Evolutionary conservation across 768 basidiomycete genomes (phyloP).

Genomic region (Pisolithus sp.): DNA sequence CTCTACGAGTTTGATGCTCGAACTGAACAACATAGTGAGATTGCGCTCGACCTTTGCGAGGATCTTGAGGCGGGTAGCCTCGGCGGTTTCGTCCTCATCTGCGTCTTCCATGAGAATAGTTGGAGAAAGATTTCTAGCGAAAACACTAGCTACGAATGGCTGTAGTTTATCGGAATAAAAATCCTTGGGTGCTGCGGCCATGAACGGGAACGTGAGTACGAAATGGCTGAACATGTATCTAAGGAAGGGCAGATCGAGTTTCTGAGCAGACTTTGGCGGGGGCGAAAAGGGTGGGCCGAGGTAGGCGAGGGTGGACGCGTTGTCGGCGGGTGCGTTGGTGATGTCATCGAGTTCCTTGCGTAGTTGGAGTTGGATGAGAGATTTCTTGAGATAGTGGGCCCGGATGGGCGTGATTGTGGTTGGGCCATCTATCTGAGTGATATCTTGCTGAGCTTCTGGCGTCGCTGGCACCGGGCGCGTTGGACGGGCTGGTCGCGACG

Average conservation of each 20-base stretch:
- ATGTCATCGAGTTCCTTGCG: slow-evolving; percentile 68
- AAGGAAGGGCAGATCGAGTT: slow-evolving; percentile 78
- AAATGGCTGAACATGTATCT: slow-evolving; percentile 89
- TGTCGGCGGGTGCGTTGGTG: slow-evolving; percentile 38
- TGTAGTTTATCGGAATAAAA: slow-evolving; percentile 96
- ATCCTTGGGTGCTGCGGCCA: slow-evolving; percentile 78
- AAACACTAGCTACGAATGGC: slow-evolving; percentile 80
- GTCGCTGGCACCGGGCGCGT: slow-evolving; percentile 5
- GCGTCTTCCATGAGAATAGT: slow-evolving; percentile 52
- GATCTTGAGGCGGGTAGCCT: slow-evolving; percentile 60
- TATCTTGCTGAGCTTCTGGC: neutral
- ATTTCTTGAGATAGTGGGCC: slow-evolving; percentile 98
- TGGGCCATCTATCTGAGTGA: neutral
- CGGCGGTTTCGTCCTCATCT: slow-evolving; percentile 41
- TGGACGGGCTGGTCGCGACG: slow-evolving; percentile 6
- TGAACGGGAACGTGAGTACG: slow-evolving; percentile 91
- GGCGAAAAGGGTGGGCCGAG: slow-evolving; percentile 85
- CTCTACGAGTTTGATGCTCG: slow-evolving; percentile 78
- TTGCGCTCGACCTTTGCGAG: slow-evolving; percentile 80
- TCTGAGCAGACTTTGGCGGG: slow-evolving; percentile 50
- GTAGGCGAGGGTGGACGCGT: slow-evolving; percentile 68
- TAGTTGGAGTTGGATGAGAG: slow-evolving; percentile 84
- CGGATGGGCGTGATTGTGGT: slow-evolving; percentile 72
- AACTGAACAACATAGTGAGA: slow-evolving; percentile 71
- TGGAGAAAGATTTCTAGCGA: slow-evolving; percentile 71